Evolutionary conservation across 768 basidiomycete species (phyloP).

Genomic region (Mycena amicta): DNA sequence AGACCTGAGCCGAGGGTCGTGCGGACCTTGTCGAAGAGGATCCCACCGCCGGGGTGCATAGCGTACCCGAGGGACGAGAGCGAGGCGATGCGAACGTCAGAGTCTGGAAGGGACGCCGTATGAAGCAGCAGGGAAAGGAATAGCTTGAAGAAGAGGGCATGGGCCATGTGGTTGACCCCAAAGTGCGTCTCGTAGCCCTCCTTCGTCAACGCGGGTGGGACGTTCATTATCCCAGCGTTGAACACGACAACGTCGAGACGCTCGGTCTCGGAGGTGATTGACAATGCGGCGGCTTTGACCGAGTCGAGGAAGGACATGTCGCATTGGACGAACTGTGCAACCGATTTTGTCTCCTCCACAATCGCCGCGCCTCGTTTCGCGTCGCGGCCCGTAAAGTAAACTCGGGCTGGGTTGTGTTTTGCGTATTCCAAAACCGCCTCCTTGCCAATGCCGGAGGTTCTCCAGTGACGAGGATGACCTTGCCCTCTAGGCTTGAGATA

Average conservation of each 20-base stretch:
- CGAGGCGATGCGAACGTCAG: slow-evolving; percentile 40
- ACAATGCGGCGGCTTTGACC: slow-evolving; percentile 5
- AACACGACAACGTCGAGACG: slow-evolving; percentile 18
- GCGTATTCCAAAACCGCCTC: slow-evolving; percentile 12
- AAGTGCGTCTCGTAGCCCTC: slow-evolving; percentile 21
- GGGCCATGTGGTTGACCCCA: slow-evolving; percentile 34
- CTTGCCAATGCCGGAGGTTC: slow-evolving; percentile 17
- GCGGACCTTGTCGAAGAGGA: not conserved
- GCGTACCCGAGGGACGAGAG: slow-evolving; percentile 3
- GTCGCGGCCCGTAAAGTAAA: slow-evolving; percentile 22
- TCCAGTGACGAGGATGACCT: slow-evolving; percentile 17
- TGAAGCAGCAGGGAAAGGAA: slow-evolving; percentile 41
- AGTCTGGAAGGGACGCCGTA: not conserved
- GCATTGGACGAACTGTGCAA: slow-evolving; percentile 11
- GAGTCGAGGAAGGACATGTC: slow-evolving; percentile 14
- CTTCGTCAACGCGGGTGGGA: slow-evolving; percentile 4
- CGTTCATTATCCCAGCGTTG: slow-evolving; percentile 18
- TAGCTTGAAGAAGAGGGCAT: slow-evolving; percentile 44
- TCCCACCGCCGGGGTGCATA: not conserved
- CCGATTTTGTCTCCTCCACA: not conserved
- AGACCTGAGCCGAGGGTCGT: not conserved
- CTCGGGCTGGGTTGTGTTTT: slow-evolving; percentile 11
- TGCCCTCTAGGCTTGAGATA: slow-evolving; percentile 14
- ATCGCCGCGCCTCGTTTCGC: slow-evolving; percentile 2
- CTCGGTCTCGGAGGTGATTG: slow-evolving; percentile 2